Percentiles rank a stretch among this genome's conserved stretches.
These are phyloP conservation scores for Fusarium sp. DNA, from an alignment of 2,329 filamentous ascomycete species.

Conservation along the genomic window DNA sequence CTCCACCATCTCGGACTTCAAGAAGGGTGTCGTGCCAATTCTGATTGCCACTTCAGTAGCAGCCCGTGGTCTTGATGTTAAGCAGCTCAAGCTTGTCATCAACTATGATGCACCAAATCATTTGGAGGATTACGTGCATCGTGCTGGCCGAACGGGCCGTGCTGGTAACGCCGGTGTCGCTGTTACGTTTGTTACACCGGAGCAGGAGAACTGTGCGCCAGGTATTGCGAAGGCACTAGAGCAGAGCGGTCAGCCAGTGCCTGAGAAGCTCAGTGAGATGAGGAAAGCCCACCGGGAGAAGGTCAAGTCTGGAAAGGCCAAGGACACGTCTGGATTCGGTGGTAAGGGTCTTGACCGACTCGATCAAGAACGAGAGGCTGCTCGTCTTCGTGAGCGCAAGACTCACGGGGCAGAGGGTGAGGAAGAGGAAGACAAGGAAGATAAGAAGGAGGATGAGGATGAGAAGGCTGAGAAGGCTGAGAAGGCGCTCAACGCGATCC, in stretches of 20 bases:
- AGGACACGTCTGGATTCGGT: conserved; percentile 89
- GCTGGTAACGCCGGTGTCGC: conserved; percentile 95
- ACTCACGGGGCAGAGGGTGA: conserved; percentile 89
- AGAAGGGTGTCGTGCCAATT: conserved; percentile 87
- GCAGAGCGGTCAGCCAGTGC: conserved; percentile 87
- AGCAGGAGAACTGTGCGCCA: conserved; percentile 89
- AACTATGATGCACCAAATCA: conserved; percentile 96
- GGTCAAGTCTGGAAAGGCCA: conserved; percentile 91
- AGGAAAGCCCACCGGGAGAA: conserved; percentile 83
- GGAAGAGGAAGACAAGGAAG: conserved; percentile 84
- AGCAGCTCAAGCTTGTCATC: conserved; percentile 93
- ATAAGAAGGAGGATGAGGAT: conserved; percentile 72
- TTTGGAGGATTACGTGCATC: conserved; percentile 95
- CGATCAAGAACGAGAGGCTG: conserved; percentile 89
- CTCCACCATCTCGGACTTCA: conserved; percentile 93
- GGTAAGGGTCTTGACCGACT: conserved; percentile 93
- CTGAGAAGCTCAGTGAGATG: conserved; percentile 74
- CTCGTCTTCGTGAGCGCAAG: conserved; percentile 86
- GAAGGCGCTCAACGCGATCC: conserved; percentile 72
- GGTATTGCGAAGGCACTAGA: conserved; percentile 93
- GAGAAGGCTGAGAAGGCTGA: conserved; percentile 71
- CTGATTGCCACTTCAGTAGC: conserved; percentile 96
- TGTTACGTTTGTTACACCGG: conserved; percentile 91
- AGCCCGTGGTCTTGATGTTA: conserved; percentile 93
- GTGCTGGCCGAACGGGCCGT: conserved; percentile 91